Percentiles rank a stretch among this genome's conserved stretches.
Conservation (phyloP, 2,329 filamentous ascomycete species). For the Beauveria scarabaeidicola region DNA sequence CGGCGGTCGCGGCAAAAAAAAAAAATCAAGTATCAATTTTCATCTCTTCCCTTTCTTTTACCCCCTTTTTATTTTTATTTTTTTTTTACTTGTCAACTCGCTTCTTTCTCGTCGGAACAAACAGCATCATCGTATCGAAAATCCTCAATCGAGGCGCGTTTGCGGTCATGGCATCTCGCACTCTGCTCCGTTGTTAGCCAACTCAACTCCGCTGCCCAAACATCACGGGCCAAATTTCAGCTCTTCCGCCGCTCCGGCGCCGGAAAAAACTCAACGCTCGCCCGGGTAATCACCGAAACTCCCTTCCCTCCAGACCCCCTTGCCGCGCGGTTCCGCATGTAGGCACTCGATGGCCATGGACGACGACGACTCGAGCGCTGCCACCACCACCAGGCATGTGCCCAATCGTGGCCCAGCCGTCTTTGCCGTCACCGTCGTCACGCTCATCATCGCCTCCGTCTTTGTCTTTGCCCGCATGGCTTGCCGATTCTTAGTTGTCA, state of each 20-base stretch:
- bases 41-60: neutral
- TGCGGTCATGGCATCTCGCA: neutral
- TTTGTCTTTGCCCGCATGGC: constrained; percentile 70
- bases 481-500: constrained; percentile 65
- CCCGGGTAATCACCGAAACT: no score
- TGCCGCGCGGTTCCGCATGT: constrained; percentile 1
- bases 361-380: neutral
- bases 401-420: constrained; percentile 51
- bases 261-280: neutral
- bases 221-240: neutral
- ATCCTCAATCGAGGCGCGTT: neutral
- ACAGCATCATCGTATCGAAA: neutral
- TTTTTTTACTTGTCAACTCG: neutral
- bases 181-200: neutral
- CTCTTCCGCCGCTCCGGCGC: neutral
- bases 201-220: neutral
- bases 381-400: constrained; percentile 22
- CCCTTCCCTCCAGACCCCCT: no score
- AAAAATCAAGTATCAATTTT: no score
- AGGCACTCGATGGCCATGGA: neutral
- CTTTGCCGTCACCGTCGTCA: constrained; percentile 61
- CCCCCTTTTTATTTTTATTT: no score
- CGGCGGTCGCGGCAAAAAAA: neutral
- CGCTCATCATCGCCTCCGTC: constrained; percentile 59
- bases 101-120: neutral